Evolutionary conservation across 1,139 yeast species (phyloP), one percentile per base, ranked within the genome.

Genomic region (Pichia sp.): DNA sequence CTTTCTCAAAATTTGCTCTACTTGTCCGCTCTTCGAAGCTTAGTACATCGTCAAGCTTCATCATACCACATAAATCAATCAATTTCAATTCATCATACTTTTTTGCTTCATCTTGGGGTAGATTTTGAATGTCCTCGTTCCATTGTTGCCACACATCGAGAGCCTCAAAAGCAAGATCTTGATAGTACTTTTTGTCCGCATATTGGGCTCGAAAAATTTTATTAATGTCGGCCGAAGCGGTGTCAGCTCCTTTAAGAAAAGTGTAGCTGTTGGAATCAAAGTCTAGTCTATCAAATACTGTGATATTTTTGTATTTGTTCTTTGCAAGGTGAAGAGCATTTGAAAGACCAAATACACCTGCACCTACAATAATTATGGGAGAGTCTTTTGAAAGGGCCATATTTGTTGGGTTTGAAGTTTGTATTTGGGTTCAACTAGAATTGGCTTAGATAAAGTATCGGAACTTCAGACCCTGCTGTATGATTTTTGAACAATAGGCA

Each of bases 281-380:
- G 46, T 68, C 68, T 18, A 63, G 49, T 46, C 70, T 60, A 50
- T 73, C 76, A 54, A 64, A 66, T 3, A 73, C 60, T 4, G 70
- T 66, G 50, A 73, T 61, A 46, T 68, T 54, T 12, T 46, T 59
- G 49, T 62, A 62, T 3, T 66, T 66, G 21, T 50, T 55, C 21
- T 57, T 40, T 3, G 70, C 65, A 21, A 75, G 62, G 36, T 71
- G 62, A n/a, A 67, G 63, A 2, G 78, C 76, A 13, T 74, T 64
- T 18, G 78, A 73, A 25, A 75, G 65, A 1, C 80, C 79, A 62
- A 74, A 75, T 9, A 72, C 75, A 19, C 79, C 79, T 1, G 75
- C 70, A 4, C 79, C 79, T 40, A 75, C 66, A 19, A 75, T 66
- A 39, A 71, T 61, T 30, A 73, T 65, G 48, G 62, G 55, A 12